Evolutionary conservation across 176 grass and related monocot species (phyloP).

Genomic region (Ananas comosus): DNA sequence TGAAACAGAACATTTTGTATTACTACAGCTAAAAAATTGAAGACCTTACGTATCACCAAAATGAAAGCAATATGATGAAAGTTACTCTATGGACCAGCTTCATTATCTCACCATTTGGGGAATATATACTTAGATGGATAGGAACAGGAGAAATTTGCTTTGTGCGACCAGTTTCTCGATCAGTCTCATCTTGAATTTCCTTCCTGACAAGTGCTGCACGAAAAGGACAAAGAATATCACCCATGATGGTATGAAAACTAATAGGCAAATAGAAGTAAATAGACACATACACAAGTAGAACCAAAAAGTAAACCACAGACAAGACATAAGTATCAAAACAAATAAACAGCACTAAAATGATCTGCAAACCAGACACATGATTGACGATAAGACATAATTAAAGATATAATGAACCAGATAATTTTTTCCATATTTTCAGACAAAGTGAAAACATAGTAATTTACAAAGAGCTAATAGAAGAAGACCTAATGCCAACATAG

Average conservation of each 20-base stretch:
- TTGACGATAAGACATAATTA: too few relatives aligned
- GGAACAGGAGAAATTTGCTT: constrained; percentile 84
- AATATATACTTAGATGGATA: constrained; percentile 87
- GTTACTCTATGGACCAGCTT: neutral
- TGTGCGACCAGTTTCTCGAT: constrained; percentile 76
- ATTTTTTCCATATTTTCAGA: too few relatives aligned
- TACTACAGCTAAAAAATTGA: neutral
- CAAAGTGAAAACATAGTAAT: too few relatives aligned
- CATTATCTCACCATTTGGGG: constrained; percentile 49
- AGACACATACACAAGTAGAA: neutral
- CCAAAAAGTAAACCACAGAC: neutral
- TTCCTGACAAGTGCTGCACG: constrained; percentile 67
- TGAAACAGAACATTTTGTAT: too few relatives aligned
- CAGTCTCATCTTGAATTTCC: constrained; percentile 94
- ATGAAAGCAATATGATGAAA: neutral
- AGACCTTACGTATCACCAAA: neutral
- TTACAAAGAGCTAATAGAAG: too few relatives aligned
- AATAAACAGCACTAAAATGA: neutral
- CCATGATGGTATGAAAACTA: neutral
- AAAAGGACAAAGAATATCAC: constrained; percentile 2
- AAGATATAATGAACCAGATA: too few relatives aligned
- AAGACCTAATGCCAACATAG: too few relatives aligned
- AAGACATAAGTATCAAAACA: neutral
- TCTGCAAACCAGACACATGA: too few relatives aligned
- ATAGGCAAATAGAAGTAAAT: neutral